Percentiles rank a stretch among this genome's conserved stretches.
Conservation (phyloP, 2,329 filamentous ascomycete species). For the Aurifilum marmelostoma region DNA sequence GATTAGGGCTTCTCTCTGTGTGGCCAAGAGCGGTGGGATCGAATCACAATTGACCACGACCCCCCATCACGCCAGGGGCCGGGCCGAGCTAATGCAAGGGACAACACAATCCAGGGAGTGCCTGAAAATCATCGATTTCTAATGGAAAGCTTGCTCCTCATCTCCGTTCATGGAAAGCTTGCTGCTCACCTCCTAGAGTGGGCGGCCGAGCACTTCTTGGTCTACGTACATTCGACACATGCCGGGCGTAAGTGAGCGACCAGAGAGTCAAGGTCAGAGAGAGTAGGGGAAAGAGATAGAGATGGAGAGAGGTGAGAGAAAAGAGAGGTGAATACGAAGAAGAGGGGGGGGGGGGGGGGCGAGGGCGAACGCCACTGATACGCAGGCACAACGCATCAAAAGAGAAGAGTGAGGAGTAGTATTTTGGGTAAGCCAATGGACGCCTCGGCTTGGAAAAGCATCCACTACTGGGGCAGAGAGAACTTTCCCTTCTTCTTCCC, state of each 20-base stretch:
- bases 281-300: neutral
- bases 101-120: neutral
- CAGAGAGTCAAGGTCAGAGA: neutral
- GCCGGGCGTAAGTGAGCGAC: neutral
- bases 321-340: too few species aligned
- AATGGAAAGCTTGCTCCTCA: neutral
- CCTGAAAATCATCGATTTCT: neutral
- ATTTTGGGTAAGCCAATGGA: neutral
- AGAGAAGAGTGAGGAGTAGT: conserved; percentile 1
- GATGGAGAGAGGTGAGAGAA: neutral
- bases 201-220: neutral
- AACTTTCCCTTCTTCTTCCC: neutral
- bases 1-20: neutral
- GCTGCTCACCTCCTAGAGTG: neutral
- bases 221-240: neutral
- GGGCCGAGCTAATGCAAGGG: conserved; percentile 5
- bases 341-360: too few species aligned
- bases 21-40: neutral
- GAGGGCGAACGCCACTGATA: neutral
- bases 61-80: conserved; percentile 2
- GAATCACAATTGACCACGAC: neutral
- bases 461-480: neutral
- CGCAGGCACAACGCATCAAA: neutral
- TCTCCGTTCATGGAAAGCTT: neutral
- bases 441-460: neutral